Conservation (phyloP, 2,329 filamentous ascomycete genomes). For the Pseudocercospora musae region DNA sequence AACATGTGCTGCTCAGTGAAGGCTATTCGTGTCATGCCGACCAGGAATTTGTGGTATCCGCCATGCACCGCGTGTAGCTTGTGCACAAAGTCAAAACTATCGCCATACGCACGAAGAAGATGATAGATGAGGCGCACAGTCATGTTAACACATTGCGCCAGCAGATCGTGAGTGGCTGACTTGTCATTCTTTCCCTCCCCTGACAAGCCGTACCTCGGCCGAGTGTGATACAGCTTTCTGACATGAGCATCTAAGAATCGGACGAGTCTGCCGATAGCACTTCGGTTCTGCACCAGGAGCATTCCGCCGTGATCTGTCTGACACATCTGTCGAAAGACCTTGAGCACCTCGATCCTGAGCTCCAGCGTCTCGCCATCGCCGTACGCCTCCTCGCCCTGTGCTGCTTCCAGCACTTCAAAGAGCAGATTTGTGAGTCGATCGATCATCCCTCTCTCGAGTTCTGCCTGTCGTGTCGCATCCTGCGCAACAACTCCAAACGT, state of each 20-base stretch:
- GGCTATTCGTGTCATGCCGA: constrained; percentile 77
- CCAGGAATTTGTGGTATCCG: constrained; percentile 75
- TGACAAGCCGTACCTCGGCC: constrained; percentile 19
- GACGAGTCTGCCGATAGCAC: constrained; percentile 71
- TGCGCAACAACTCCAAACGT: constrained; percentile 65
- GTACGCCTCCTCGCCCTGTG: constrained; percentile 43
- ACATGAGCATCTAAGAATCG: constrained; percentile 73
- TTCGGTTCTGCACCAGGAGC: constrained; percentile 65
- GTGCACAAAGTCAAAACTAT: constrained; percentile 61
- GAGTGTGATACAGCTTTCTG: constrained; percentile 52
- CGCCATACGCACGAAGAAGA: constrained; percentile 55
- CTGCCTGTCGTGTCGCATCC: constrained; percentile 40
- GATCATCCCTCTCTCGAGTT: constrained; percentile 49
- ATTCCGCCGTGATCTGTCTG: constrained; percentile 59
- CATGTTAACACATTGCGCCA: constrained; percentile 55
- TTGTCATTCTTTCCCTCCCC: not conserved
- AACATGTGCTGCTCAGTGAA: constrained; percentile 78
- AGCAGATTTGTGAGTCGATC: constrained; percentile 63
- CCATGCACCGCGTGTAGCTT: constrained; percentile 70
- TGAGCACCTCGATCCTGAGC: constrained; percentile 46
- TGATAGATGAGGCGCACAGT: constrained; percentile 60
- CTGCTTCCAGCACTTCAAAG: constrained; percentile 50
- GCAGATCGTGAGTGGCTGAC: constrained; percentile 37
- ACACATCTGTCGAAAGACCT: constrained; percentile 56
- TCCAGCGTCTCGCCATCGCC: constrained; percentile 41